Percentiles rank a stretch among this genome's conserved stretches.
Conservation (phyloP, 2,329 filamentous ascomycete species). For the Aspergillus novoparasiticus region DNA sequence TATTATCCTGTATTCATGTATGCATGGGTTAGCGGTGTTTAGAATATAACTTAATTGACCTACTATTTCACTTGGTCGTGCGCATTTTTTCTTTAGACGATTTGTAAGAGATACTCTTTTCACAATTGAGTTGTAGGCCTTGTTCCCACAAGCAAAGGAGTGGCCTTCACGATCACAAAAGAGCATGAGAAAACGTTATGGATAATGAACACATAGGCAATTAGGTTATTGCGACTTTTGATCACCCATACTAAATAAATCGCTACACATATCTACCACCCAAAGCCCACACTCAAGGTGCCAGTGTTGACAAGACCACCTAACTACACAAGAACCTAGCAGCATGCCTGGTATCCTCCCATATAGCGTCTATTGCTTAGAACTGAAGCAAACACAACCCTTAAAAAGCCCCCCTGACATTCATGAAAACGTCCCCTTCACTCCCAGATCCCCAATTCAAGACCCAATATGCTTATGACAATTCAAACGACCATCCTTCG, state of each 20-base stretch:
- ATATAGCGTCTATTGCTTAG: neutral
- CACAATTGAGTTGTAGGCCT: neutral
- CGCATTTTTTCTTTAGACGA: fast-evolving
- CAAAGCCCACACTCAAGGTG: too few species aligned
- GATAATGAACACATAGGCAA: too few species aligned
- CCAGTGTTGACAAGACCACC: too few species aligned
- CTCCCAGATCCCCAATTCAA: fast-evolving
- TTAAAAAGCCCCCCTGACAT: neutral
- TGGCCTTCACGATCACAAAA: too few species aligned
- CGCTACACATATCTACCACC: too few species aligned
- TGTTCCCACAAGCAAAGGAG: too few species aligned
- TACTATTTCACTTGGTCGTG: too few species aligned
- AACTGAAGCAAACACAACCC: neutral
- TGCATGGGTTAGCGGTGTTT: neutral
- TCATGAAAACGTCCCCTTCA: neutral
- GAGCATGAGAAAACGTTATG: too few species aligned
- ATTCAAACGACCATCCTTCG: neutral
- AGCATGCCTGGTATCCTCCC: neutral
- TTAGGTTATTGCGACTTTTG: too few species aligned
- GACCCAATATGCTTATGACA: neutral
- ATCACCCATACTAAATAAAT: too few species aligned
- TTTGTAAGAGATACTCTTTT: neutral
- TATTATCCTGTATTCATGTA: neutral
- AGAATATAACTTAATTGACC: neutral
- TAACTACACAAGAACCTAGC: too few species aligned